Evolutionary conservation across 768 basidiomycete genomes (phyloP).

Genomic region (Mycena indigotica): DNA sequence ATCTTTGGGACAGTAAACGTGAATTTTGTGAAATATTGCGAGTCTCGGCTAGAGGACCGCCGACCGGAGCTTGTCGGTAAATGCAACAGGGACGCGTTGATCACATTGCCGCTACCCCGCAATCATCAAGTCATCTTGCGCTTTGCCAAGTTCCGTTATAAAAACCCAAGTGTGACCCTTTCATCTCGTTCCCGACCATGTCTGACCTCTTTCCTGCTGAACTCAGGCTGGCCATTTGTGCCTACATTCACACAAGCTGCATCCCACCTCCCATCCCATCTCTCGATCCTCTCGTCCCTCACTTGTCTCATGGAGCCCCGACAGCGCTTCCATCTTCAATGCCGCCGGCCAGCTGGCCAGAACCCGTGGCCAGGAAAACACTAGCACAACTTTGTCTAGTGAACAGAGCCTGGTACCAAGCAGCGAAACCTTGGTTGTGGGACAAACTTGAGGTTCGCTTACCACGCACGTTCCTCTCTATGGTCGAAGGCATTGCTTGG

Average conservation of each 20-base stretch:
- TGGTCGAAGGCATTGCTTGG: slow-evolving; percentile 79
- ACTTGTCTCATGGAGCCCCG: slow-evolving; percentile 48
- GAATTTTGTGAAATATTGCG: too few relatives aligned
- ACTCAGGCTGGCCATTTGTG: slow-evolving; percentile 71
- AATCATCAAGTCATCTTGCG: slow-evolving; percentile 1
- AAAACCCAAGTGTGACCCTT: not conserved
- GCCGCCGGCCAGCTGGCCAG: slow-evolving; percentile 71
- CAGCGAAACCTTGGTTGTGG: slow-evolving; percentile 90
- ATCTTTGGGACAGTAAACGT: too few relatives aligned
- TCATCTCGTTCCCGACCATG: slow-evolving; percentile 26
- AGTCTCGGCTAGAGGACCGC: too few relatives aligned
- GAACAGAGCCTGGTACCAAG: slow-evolving; percentile 75
- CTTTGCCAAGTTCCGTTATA: not conserved
- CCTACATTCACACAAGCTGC: slow-evolving; percentile 66
- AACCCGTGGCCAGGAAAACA: slow-evolving; percentile 63
- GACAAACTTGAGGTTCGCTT: slow-evolving; percentile 79
- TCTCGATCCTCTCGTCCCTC: slow-evolving; percentile 67
- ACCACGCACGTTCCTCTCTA: slow-evolving; percentile 80
- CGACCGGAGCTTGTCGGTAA: not conserved
- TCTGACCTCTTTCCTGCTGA: slow-evolving; percentile 65
- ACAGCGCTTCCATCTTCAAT: slow-evolving; percentile 72
- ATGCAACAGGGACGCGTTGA: not conserved
- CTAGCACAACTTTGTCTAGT: slow-evolving; percentile 75
- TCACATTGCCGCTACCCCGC: not conserved
- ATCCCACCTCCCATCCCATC: slow-evolving; percentile 57